A percentile compares a stretch with the other conserved stretches of the same genome.
Evolutionary conservation across 148 eudicot genomes (phyloP).

Genomic region (Vaccinium myrtillus): DNA sequence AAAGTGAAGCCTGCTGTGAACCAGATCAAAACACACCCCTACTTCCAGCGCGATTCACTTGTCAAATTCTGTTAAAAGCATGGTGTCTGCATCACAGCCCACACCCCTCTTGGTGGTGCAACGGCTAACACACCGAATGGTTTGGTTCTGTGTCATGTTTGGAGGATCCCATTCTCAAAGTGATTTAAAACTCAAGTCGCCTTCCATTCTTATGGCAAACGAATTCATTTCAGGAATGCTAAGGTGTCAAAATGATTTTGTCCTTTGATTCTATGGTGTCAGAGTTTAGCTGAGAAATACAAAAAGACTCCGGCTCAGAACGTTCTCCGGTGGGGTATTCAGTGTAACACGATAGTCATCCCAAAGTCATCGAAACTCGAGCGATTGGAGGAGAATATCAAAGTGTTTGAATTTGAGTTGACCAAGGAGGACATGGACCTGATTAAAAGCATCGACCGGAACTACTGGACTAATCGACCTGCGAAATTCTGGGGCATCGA

Average conservation of each 20-base stretch:
- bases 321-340: slow-evolving; percentile 88
- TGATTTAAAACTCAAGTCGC: slow-evolving; percentile 27
- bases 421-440: slow-evolving; percentile 76
- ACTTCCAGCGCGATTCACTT: slow-evolving; percentile 86
- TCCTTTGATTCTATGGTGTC: slow-evolving; percentile 12
- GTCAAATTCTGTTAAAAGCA: slow-evolving; percentile 91
- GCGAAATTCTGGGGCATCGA: slow-evolving; percentile 88
- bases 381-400: slow-evolving; percentile 66
- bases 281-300: slow-evolving; percentile 73
- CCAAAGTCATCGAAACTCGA: slow-evolving; percentile 83
- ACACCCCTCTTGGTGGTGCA: slow-evolving; percentile 91
- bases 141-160: slow-evolving; percentile 86
- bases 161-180: slow-evolving; percentile 84
- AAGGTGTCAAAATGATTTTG: not conserved
- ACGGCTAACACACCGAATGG: slow-evolving; percentile 83
- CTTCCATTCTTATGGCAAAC: not conserved
- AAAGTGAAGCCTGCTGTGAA: slow-evolving; percentile 97
- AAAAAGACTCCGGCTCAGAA: slow-evolving; percentile 74
- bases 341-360: slow-evolving; percentile 66
- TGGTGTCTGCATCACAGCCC: slow-evolving; percentile 76
- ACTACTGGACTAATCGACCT: slow-evolving; percentile 72
- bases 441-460: slow-evolving; percentile 66
- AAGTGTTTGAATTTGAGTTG: slow-evolving; percentile 71
- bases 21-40: slow-evolving; percentile 94
- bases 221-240: not conserved